Base-by-base conservation (phyloP, 1,284 basidiomycete species). In the Rhodofomes roseus region DNA sequence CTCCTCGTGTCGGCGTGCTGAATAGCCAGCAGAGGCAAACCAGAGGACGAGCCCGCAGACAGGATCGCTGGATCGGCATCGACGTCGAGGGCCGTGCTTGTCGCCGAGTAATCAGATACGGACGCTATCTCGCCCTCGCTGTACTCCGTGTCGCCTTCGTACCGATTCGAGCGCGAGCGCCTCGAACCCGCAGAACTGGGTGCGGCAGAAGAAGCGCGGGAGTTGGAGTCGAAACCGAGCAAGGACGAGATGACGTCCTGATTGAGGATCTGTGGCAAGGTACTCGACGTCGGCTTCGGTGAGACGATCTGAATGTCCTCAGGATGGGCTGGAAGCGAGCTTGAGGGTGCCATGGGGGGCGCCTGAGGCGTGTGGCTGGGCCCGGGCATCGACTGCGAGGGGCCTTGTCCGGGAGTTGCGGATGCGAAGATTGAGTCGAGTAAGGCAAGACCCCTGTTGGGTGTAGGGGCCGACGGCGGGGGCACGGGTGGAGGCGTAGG, bases 201-300 rank as follows among this genome's bases (percentile, higher is more conserved):
- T 4, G 80, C 77, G 9, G 76, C 79, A 1, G 84, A 86, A 4
- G 82, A 77, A 23, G 82, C 76, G 25, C 82, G 80, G 0, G 81
- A 81, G 56, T 63, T 64, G 1, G 73, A 66, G 1, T 77, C 73
- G 43, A 83, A 72, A 9, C 82, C 85, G 1, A 87, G 75, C 16
- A 88, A 76, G 2, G 79, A 74, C 4, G 81, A 81, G 50, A 89
- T 82, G 48, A 88, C 86, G 59, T 87, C 81, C 66, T 86, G 83
- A 53, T 80, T 83, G 51, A 88, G 78, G 23, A 87, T 77, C 66
- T 86, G 85, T 62, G 85, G 73, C 65, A 81, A 71, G 11, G 77
- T 62, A 4, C 72, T 73, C 3, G 76, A 75, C 3, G 76, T 80
- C 4, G 79, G 81, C 59, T 80, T 80, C 18, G 80, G 80, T n/a